These are phyloP conservation scores for Cymbopogon citratus DNA, from an alignment of 176 grass and related monocot species.

Conservation along the genomic window DNA sequence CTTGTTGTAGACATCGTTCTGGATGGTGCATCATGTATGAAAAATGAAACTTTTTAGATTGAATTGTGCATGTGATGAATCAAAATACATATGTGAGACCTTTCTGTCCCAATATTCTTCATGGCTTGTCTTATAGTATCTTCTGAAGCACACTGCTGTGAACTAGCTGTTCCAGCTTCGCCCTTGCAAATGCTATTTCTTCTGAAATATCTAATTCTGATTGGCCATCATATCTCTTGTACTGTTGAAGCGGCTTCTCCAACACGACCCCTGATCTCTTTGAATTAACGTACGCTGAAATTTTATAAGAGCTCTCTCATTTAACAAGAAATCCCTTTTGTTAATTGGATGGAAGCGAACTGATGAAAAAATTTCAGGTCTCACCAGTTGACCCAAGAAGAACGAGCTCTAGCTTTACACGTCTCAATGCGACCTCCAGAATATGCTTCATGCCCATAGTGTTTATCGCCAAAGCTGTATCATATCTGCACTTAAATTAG, in stretches of 20 bases:
- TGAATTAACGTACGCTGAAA: slow-evolving; percentile 3
- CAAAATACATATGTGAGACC: neutral
- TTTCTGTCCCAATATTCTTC: slow-evolving; percentile 13
- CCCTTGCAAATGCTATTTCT: slow-evolving; percentile 14
- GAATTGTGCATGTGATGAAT: neutral
- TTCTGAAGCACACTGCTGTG: neutral
- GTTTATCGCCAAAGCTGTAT: slow-evolving; percentile 7
- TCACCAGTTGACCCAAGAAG: neutral
- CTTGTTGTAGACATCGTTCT: neutral
- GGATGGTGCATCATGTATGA: neutral
- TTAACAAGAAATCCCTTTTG: neutral
- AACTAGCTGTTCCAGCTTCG: slow-evolving; percentile 7
- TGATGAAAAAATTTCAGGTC: neutral
- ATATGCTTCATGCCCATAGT: neutral
- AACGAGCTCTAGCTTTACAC: neutral
- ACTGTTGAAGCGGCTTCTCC: slow-evolving; percentile 12
- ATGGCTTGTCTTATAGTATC: neutral
- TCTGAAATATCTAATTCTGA: slow-evolving; percentile 28
- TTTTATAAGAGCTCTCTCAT: neutral
- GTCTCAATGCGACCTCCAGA: neutral
- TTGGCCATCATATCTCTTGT: neutral
- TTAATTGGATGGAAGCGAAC: neutral
- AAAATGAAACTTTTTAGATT: neutral
- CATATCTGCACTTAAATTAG: slow-evolving; percentile 4
- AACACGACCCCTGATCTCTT: neutral